Evolutionary conservation across 164 flowering plant genomes (phyloP), one percentile per base, ranked within the genome.

Genomic region (Buxus sempervirens): DNA sequence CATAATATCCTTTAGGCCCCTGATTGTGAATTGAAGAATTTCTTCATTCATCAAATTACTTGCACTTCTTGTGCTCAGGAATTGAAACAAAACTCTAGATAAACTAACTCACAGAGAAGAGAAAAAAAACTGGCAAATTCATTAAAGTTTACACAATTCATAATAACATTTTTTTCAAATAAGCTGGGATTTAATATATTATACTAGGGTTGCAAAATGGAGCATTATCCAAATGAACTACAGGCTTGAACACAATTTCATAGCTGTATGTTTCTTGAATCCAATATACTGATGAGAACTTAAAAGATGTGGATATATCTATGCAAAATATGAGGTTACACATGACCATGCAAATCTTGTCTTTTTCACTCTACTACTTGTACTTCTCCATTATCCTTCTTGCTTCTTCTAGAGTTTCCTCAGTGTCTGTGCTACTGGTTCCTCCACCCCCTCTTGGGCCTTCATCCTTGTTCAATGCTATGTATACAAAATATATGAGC

Each of bases 361-460:
- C 5, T 10, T 15, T 45, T 45, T 45, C 27, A 53, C 16, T 41
- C 1, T 25, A 5, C 80, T 66, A 91, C 73, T 89, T 94, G 77
- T 94, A 94, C 80, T 94, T 95, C 4, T 95, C 97, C 97, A 95
- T 95, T 63, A 95, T 95, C 80, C 85, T 90, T 77, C 89, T 80
- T 48, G 98, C 98, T 84, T 95, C 97, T 80, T 91, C 97, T 19
- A 92, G 65, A 65, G 82, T 69, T 36, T 91, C 97, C 0, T 95
- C 98, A 0, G 79, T 69, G 32, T 86, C 63, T 24, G 76, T 21
- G 19, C 69, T 64, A 56, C 74, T 75, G 15, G 69, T 64, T 53
- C 74, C 76, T 20, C 83, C 89, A 61, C 80, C 90, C 0, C 81
- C 80, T 73, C 69, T 77, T 2, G 96, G 88, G 20, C 87, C 88